Conservation (phyloP, 106 monocot genomes). For the Acanthochlamys bracteata region DNA sequence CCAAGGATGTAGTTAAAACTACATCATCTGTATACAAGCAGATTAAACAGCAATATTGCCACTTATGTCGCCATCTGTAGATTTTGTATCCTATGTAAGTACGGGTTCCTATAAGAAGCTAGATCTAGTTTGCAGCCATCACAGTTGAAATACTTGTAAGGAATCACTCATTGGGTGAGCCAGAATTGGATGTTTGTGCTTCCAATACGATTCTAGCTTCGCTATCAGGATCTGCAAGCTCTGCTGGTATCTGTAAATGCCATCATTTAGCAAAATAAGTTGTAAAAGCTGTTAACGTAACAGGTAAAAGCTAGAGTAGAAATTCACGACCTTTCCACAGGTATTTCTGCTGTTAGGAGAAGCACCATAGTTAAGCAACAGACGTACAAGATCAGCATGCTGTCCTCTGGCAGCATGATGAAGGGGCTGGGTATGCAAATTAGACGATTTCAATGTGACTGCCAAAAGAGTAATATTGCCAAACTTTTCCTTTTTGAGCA, state of each 20-base stretch:
- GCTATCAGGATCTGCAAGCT: constrained; percentile 57
- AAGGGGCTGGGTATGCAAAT: constrained; percentile 57
- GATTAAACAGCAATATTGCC: too few relatives aligned
- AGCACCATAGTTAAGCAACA: constrained; percentile 71
- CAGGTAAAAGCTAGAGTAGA: not conserved
- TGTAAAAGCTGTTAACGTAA: not conserved
- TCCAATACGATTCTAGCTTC: constrained; percentile 47
- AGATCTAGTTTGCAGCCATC: too few relatives aligned
- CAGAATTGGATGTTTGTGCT: constrained; percentile 11
- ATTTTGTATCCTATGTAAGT: too few relatives aligned
- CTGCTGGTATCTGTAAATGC: constrained; percentile 63
- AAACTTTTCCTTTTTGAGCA: not conserved
- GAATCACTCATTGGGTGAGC: not conserved
- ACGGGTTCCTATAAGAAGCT: too few relatives aligned
- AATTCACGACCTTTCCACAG: constrained; percentile 55
- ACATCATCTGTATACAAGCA: too few relatives aligned
- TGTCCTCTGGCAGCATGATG: constrained; percentile 97
- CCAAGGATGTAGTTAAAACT: too few relatives aligned
- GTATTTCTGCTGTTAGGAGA: constrained; percentile 47
- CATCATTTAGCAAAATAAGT: not conserved
- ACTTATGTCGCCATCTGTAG: too few relatives aligned
- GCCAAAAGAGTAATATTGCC: not conserved
- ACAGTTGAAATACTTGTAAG: too few relatives aligned
- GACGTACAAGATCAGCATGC: constrained; percentile 48
- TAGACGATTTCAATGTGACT: not conserved